A percentile compares a stretch with the other conserved stretches of the same genome.
phyloP scores from a whole-genome alignment of 2,329 filamentous ascomycete genomes.

The Plectosphaerella plurivora region DNA sequence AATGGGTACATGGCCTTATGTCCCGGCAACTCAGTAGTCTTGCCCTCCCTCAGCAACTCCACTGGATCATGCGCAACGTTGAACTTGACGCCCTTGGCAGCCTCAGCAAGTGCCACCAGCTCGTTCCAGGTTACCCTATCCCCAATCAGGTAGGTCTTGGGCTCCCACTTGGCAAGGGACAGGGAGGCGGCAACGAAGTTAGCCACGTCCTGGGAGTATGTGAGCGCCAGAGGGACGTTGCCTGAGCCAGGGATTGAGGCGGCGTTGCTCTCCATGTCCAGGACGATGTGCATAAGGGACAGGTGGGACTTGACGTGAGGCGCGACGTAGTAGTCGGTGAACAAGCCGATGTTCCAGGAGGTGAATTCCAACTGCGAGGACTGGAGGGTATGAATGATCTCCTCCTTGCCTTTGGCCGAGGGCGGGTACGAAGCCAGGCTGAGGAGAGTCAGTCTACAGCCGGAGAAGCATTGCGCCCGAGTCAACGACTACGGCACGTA shows the following conservation, averaged over 20 bases:
- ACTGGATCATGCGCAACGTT: slow-evolving; percentile 24
- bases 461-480: not conserved
- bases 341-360: slow-evolving; percentile 32
- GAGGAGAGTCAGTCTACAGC: no score
- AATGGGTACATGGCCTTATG: slow-evolving; percentile 7
- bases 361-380: slow-evolving; percentile 29
- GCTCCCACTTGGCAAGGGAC: slow-evolving; percentile 35
- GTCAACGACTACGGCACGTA: no score
- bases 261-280: slow-evolving; percentile 36
- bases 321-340: slow-evolving; percentile 40
- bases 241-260: slow-evolving; percentile 47
- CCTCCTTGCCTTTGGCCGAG: not conserved
- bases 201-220: slow-evolving; percentile 43
- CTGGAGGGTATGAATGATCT: slow-evolving; percentile 1
- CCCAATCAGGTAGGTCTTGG: slow-evolving; percentile 25
- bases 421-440: not conserved
- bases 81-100: slow-evolving; percentile 28
- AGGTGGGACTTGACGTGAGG: slow-evolving; percentile 31
- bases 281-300: slow-evolving; percentile 28
- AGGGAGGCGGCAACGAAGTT: slow-evolving; percentile 34
- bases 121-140: slow-evolving; percentile 37
- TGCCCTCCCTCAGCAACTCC: slow-evolving; percentile 22
- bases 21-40: slow-evolving; percentile 24
- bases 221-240: slow-evolving; percentile 35
- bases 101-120: slow-evolving; percentile 33